These are phyloP conservation scores for Chlorella sp. DNA, from an alignment of 139 green algal species.

Conservation along the genomic window DNA sequence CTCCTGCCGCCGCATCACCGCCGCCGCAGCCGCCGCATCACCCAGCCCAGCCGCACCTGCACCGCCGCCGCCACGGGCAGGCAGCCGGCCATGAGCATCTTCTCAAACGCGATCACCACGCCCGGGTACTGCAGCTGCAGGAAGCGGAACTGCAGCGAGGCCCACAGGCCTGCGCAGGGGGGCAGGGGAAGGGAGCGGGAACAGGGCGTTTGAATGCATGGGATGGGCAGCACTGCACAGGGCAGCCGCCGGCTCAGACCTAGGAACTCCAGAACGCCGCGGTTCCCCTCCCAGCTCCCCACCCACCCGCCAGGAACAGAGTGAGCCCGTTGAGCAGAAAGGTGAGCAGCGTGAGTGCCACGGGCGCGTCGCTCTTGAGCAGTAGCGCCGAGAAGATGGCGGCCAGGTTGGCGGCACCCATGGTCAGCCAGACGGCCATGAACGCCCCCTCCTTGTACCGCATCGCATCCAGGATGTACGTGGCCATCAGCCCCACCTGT, in stretches of 20 bases:
- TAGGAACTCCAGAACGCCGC: too few relatives aligned
- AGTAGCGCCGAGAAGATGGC: conserved; percentile 61
- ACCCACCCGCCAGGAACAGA: conserved; percentile 45
- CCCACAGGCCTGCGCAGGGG: conserved; percentile 73
- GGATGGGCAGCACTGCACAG: too few relatives aligned
- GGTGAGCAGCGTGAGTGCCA: conserved; percentile 37
- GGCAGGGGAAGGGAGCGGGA: background rate
- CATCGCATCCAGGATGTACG: conserved; percentile 93
- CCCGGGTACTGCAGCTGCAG: conserved; percentile 87
- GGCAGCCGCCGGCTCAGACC: too few relatives aligned
- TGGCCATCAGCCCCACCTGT: conserved; percentile 78
- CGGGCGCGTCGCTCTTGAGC: conserved; percentile 26
- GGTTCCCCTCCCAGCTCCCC: too few relatives aligned
- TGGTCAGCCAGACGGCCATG: conserved; percentile 78
- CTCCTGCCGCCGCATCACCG: too few relatives aligned
- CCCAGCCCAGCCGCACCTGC: background rate
- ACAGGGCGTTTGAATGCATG: too few relatives aligned
- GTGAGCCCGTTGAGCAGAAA: conserved; percentile 40
- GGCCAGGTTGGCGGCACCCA: conserved; percentile 68
- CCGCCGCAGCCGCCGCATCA: too few relatives aligned
- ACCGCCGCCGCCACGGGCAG: conserved; percentile 70
- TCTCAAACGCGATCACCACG: conserved; percentile 88
- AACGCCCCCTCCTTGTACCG: conserved; percentile 84
- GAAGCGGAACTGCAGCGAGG: conserved; percentile 93
- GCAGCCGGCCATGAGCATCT: conserved; percentile 77